Conservation (phyloP, 768 basidiomycete genomes). For the Mycena maculata region DNA sequence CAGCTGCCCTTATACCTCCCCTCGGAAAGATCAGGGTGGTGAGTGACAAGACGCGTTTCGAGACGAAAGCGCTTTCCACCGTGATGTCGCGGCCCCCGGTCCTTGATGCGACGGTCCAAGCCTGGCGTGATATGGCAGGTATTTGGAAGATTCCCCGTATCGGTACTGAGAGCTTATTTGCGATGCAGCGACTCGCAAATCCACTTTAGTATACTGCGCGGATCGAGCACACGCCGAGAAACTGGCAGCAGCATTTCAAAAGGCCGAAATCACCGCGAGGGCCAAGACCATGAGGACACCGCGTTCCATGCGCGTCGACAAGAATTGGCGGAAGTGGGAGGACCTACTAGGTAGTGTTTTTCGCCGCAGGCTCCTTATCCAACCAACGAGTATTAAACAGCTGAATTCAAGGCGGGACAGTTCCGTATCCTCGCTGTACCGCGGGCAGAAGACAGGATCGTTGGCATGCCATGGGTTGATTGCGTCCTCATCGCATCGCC, state of each 20-base stretch:
- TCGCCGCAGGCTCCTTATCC: neutral
- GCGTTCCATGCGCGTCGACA: too few relatives aligned
- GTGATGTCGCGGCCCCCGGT: neutral
- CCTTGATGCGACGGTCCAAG: neutral
- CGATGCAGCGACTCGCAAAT: constrained; percentile 13
- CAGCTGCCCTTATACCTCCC: neutral
- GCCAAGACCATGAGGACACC: too few relatives aligned
- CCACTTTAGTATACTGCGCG: constrained; percentile 17
- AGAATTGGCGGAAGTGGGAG: neutral
- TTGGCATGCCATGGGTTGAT: neutral
- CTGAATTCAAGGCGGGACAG: constrained; percentile 6
- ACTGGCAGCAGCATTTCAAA: neutral
- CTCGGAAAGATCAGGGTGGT: neutral
- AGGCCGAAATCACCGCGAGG: neutral
- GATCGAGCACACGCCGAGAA: neutral
- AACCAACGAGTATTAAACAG: neutral
- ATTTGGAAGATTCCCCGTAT: neutral
- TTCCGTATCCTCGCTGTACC: constrained; percentile 12
- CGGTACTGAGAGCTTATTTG: neutral
- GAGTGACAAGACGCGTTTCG: neutral
- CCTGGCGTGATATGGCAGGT: constrained; percentile 19
- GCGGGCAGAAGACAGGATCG: neutral
- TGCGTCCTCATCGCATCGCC: constrained; percentile 13
- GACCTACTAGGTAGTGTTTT: neutral
- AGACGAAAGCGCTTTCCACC: neutral